Evolutionary conservation across 2,329 filamentous ascomycete species (phyloP), one percentile per base, ranked within the genome.

Genomic region (Phaeophleospora eucalypticola): DNA sequence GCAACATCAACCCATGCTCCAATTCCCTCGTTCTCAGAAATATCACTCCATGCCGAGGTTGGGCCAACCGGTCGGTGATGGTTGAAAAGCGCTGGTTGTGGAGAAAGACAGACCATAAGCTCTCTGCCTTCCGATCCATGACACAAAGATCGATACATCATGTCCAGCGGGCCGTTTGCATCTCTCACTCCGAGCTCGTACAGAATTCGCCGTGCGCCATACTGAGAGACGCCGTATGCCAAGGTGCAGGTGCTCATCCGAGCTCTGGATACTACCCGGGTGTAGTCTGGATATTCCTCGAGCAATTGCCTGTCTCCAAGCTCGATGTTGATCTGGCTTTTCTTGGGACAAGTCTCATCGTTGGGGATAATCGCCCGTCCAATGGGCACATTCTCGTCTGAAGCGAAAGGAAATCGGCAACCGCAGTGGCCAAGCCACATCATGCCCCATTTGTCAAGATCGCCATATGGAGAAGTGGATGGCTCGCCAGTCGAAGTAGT

Each of bases 191-290:
- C 72, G 17, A 75, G 60, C 53, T 71, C 65, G 46, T 65, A 67
- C 3, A 76, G 59, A 9, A 76, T 45, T 44, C 62, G 65, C 4
- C 68, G 63, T 1, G 73, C 74, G 0, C 71, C 72, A 9, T 52
- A 49, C 49, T 70, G 72, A 19, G 65, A 70, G 20, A 77, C 64
- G 0, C 68, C 73, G 41, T 77, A 76, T 29, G 65, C 74, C 0
- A 69, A 57, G 0, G 68, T 69, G 48, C 69, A 74, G 16, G 66
- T 58, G 3, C 67, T 63, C 0, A 65, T 65, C 36, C 66, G 63
- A 1, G 61, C 62, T 41, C 72, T 49, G 45, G 73, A 71, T 1
- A 72, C 64, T 1, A 71, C 65, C 0, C 74, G 63, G 0, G 71
- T 74, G 49, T 74, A 68, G 9, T 43, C 36, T 9, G 41, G 41